Percentiles rank a stretch among this genome's conserved stretches.
phyloP scores from a whole-genome alignment of 805 yeast species.

The Yamadazyma akitaensis region DNA sequence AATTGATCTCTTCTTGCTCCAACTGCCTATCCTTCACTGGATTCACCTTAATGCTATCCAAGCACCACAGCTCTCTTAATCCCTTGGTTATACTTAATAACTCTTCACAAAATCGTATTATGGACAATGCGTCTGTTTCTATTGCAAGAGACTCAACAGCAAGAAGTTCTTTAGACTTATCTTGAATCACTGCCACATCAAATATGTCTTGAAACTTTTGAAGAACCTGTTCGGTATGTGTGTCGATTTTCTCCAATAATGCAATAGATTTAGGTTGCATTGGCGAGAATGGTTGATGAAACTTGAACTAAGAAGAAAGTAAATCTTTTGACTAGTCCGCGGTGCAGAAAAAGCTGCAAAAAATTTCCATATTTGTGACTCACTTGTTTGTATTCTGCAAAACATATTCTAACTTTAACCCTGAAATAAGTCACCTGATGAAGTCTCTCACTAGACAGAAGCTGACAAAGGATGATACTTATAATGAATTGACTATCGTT shows the following conservation, averaged over 20 bases:
- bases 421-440: not conserved
- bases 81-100: conserved; percentile 46
- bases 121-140: conserved; percentile 50
- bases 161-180: conserved; percentile 38
- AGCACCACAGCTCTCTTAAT: conserved; percentile 54
- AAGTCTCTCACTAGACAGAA: not conserved
- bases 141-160: conserved; percentile 57
- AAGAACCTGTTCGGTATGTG: conserved; percentile 48
- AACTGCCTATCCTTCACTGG: conserved; percentile 11
- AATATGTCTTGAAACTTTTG: conserved; percentile 52
- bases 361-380: conserved; percentile 2
- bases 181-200: conserved; percentile 43
- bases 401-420: too few relatives aligned
- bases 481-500: conserved; percentile 1
- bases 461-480: not conserved
- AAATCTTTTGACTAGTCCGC: not conserved
- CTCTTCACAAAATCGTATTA: conserved; percentile 52
- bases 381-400: not conserved
- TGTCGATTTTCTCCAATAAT: conserved; percentile 45
- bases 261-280: conserved; percentile 44
- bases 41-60: conserved; percentile 48
- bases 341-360: conserved; percentile 4
- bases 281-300: not conserved
- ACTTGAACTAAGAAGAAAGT: too few relatives aligned
- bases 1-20: conserved; percentile 21